Evolutionary conservation across 306 rosid species (phyloP).

Genomic region (Nissolia schottii): DNA sequence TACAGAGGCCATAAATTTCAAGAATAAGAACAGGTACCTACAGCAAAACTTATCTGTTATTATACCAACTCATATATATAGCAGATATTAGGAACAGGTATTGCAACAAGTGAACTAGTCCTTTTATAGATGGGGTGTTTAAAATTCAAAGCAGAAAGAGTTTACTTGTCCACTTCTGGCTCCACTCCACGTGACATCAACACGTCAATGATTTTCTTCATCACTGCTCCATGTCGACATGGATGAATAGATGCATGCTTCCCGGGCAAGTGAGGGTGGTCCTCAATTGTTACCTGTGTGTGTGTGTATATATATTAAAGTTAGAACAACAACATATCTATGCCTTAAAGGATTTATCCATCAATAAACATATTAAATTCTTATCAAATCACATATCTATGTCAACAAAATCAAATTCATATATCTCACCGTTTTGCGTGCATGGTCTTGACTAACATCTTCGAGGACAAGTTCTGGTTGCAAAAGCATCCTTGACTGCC

Average conservation of each 20-base stretch:
- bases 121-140: not conserved
- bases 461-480: conserved; percentile 92
- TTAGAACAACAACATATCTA: not conserved
- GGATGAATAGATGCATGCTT: conserved; percentile 99
- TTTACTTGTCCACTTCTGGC: conserved; percentile 96
- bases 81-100: not conserved
- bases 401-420: not conserved
- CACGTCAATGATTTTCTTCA: conserved; percentile 96
- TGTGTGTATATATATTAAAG: not conserved
- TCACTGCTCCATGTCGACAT: conserved; percentile 93
- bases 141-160: not conserved
- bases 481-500: conserved; percentile 85
- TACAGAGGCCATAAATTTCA: conserved; percentile 95
- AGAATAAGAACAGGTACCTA: conserved; percentile 92
- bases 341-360: not conserved
- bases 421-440: conserved; percentile 83
- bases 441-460: conserved; percentile 98
- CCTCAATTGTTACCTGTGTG: conserved; percentile 96
- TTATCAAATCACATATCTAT: not conserved
- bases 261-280: conserved; percentile 92
- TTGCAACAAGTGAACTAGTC: not conserved
- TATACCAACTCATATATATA: not conserved
- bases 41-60: not conserved
- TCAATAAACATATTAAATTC: not conserved
- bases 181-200: conserved; percentile 94